phyloP scores from a whole-genome alignment of 495 filamentous ascomycete genomes.

The Aspergillus sclerotiicarbonarius region DNA sequence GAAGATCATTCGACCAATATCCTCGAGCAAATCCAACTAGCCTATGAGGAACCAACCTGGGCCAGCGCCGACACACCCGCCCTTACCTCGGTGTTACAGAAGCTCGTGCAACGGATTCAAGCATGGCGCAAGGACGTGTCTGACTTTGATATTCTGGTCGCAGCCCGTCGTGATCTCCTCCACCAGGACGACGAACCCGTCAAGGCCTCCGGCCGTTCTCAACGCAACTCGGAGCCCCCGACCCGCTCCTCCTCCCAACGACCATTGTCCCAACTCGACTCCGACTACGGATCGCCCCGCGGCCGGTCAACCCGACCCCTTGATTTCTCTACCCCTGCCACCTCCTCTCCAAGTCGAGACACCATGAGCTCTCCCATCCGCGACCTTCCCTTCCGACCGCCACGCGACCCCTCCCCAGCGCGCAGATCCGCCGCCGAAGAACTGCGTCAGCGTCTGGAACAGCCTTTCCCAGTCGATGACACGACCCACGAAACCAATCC shows the following conservation, averaged over 20 bases:
- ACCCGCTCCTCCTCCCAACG: slow-evolving; percentile 20
- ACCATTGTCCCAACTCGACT: slow-evolving; percentile 12
- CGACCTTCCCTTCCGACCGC: slow-evolving; percentile 26
- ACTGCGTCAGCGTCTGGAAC: slow-evolving; percentile 36
- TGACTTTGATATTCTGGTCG: slow-evolving; percentile 72
- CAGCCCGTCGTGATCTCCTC: slow-evolving; percentile 59
- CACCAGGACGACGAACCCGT: slow-evolving; percentile 33
- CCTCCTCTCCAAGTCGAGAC: slow-evolving; percentile 21
- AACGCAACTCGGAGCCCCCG: slow-evolving; percentile 25
- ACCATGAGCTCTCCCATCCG: slow-evolving; percentile 22
- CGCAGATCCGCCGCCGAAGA: slow-evolving; percentile 32
- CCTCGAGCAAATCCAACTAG: slow-evolving; percentile 26
- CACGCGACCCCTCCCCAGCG: slow-evolving; percentile 30
- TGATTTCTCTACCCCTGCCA: slow-evolving; percentile 5
- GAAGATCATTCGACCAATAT: slow-evolving; percentile 11
- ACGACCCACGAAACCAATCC: neutral
- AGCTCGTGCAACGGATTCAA: slow-evolving; percentile 62
- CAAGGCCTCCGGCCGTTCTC: slow-evolving; percentile 16
- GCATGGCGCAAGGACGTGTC: slow-evolving; percentile 66
- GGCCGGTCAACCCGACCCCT: slow-evolving; percentile 16
- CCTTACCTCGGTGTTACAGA: slow-evolving; percentile 39
- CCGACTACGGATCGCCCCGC: slow-evolving; percentile 18
- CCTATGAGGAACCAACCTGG: slow-evolving; percentile 42
- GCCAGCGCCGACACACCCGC: slow-evolving; percentile 34
- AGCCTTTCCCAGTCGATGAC: slow-evolving; percentile 29